Conservation (phyloP, 2,329 filamentous ascomycete genomes). For the Microcera coccophila region DNA sequence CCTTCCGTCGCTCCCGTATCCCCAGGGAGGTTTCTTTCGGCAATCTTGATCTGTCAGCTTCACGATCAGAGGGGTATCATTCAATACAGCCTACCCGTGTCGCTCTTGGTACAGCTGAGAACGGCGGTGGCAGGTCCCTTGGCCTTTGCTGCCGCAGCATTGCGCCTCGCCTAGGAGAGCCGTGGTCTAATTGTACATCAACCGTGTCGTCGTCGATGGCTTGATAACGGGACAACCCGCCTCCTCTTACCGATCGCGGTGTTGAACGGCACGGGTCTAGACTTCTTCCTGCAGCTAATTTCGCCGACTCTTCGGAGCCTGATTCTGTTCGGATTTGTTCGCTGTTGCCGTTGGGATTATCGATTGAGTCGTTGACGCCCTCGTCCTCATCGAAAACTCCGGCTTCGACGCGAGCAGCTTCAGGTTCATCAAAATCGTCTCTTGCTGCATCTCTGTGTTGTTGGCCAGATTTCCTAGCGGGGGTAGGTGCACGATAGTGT, state of each 20-base stretch:
- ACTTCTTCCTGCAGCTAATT: neutral
- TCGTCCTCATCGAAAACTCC: too few species aligned
- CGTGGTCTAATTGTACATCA: neutral
- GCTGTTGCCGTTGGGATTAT: too few species aligned
- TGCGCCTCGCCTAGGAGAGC: neutral
- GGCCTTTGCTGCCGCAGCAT: neutral
- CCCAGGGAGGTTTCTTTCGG: too few species aligned
- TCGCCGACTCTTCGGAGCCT: neutral
- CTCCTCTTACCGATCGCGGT: neutral
- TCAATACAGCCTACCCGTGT: neutral
- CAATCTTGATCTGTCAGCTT: neutral
- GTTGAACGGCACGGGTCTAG: neutral
- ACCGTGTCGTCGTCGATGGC: neutral
- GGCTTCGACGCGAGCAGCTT: neutral
- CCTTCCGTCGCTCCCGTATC: too few species aligned
- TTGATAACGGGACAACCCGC: neutral
- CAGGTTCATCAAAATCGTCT: neutral
- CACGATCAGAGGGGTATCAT: too few species aligned
- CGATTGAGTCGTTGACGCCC: too few species aligned
- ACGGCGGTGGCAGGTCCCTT: constrained; percentile 1
- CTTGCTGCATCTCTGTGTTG: neutral
- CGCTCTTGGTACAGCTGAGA: constrained; percentile 2
- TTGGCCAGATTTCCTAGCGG: neutral
- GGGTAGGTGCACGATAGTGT: neutral
- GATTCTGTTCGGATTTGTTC: neutral